Evolutionary conservation across 768 basidiomycete species (phyloP).

Genomic region (Auriculariales sp.): DNA sequence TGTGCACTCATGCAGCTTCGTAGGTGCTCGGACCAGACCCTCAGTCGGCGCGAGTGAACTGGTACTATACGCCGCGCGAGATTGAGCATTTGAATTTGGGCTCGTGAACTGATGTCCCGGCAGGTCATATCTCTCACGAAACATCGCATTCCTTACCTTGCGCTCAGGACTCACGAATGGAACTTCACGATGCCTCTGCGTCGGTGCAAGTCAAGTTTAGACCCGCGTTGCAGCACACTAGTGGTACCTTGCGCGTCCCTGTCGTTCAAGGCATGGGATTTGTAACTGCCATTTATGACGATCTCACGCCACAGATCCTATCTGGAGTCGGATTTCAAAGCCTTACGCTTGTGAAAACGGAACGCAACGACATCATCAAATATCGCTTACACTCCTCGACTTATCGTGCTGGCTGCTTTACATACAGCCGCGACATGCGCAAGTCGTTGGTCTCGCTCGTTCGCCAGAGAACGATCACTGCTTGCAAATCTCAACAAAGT

Average conservation of each 20-base stretch:
- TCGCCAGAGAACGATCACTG: background rate
- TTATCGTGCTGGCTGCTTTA: constrained; percentile 3
- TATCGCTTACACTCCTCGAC: background rate
- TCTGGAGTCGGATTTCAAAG: constrained; percentile 1
- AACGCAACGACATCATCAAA: background rate
- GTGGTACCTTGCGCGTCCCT: background rate
- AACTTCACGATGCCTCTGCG: too few species aligned
- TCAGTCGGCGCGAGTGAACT: background rate
- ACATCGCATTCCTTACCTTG: too few species aligned
- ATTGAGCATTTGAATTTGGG: background rate
- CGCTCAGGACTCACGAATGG: too few species aligned
- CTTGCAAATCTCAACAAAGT: background rate
- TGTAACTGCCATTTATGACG: background rate
- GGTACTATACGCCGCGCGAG: background rate
- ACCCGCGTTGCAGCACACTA: too few species aligned
- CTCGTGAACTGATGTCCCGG: background rate
- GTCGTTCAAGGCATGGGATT: constrained; percentile 4
- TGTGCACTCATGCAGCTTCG: background rate
- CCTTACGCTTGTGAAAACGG: background rate
- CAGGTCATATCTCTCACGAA: too few species aligned
- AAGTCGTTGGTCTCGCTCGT: background rate
- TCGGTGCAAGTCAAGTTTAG: too few species aligned
- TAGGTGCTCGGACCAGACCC: constrained; percentile 4
- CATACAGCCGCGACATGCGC: background rate
- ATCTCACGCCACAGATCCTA: background rate